A percentile compares a stretch with the other conserved stretches of the same genome.
phyloP scores from a whole-genome alignment of 805 yeast genomes.

The Candida oleophila region DNA sequence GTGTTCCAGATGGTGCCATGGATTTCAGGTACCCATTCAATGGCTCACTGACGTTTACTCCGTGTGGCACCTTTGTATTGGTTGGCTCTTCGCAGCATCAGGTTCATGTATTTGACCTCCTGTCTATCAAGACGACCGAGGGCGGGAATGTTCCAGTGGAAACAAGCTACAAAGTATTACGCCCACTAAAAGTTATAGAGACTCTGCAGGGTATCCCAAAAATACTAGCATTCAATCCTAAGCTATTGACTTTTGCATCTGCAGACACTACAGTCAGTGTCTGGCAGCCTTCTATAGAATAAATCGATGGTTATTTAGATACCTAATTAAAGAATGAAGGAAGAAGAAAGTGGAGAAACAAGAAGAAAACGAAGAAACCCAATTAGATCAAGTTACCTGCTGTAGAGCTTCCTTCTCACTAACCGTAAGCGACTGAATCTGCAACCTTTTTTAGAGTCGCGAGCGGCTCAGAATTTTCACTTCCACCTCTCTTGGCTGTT shows the following conservation, averaged over 20 bases:
- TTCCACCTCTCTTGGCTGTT: too few relatives aligned
- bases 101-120: slow-evolving; percentile 30
- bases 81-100: slow-evolving; percentile 28
- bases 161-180: slow-evolving; percentile 13
- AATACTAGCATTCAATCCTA: slow-evolving; percentile 60
- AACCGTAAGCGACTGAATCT: too few relatives aligned
- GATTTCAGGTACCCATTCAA: slow-evolving; percentile 30
- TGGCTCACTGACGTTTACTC: slow-evolving; percentile 36
- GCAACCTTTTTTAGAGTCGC: too few relatives aligned
- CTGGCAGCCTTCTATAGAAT: slow-evolving; percentile 30
- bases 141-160: slow-evolving; percentile 17
- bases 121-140: slow-evolving; percentile 20
- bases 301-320: too few relatives aligned
- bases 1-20: slow-evolving; percentile 18
- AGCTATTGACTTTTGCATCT: slow-evolving; percentile 57
- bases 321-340: too few relatives aligned
- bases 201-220: slow-evolving; percentile 41
- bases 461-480: too few relatives aligned
- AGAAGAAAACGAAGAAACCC: too few relatives aligned
- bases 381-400: too few relatives aligned
- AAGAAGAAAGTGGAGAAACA: too few relatives aligned
- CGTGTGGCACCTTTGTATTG: slow-evolving; percentile 39
- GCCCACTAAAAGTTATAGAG: slow-evolving; percentile 22
- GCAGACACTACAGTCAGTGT: slow-evolving; percentile 50
- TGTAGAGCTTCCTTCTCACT: too few relatives aligned